Evolutionary conservation across 2,329 filamentous ascomycete genomes (phyloP).

Genomic region (Aspergillus ibericus): DNA sequence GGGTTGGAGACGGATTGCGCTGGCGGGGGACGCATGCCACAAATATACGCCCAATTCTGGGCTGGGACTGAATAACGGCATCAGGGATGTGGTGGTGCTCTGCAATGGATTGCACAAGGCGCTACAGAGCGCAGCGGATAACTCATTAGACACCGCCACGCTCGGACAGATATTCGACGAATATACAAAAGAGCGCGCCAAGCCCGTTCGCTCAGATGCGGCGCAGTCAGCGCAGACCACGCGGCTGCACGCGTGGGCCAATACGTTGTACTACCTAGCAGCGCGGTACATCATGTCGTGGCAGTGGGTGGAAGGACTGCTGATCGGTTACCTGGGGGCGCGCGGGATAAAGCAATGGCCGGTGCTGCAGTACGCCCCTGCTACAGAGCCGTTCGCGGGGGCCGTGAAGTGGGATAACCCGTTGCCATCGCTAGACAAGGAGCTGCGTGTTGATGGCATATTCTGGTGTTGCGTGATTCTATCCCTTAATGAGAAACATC

Average conservation of each 20-base stretch:
- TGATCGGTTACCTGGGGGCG: not conserved
- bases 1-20: conserved; percentile 38
- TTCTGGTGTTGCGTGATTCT: no score
- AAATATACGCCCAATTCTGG: conserved; percentile 42
- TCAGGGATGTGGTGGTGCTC: conserved; percentile 30
- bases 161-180: not conserved
- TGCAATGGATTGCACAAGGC: conserved; percentile 14
- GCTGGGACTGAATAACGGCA: conserved; percentile 33
- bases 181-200: not conserved
- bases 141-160: not conserved
- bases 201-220: not conserved
- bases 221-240: not conserved
- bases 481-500: no score
- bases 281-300: not conserved
- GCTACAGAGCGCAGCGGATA: not conserved
- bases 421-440: no score
- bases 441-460: no score
- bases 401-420: not conserved
- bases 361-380: not conserved
- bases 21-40: conserved; percentile 41
- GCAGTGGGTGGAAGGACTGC: not conserved
- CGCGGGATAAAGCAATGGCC: not conserved
- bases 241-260: not conserved
- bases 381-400: not conserved
- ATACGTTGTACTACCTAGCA: not conserved